phyloP scores from a whole-genome alignment of 768 basidiomycete genomes.

The Boletus eberwhitei region DNA sequence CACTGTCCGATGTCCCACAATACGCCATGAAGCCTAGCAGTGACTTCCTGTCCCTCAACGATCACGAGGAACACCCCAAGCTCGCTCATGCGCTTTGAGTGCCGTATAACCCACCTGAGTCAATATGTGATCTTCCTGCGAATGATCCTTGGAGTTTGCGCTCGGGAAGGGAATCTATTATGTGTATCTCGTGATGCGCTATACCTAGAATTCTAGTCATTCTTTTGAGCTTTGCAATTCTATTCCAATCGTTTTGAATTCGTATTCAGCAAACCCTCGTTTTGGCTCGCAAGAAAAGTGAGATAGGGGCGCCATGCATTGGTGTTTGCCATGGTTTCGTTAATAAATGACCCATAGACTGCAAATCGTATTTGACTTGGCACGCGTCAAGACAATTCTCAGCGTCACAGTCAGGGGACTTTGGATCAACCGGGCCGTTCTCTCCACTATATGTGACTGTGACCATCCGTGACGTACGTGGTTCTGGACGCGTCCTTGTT shows the following conservation, averaged over 20 bases:
- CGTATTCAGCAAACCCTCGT: background rate
- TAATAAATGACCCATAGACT: background rate
- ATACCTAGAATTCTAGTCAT: conserved; percentile 7
- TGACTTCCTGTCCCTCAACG: conserved; percentile 24
- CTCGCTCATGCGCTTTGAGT: conserved; percentile 14
- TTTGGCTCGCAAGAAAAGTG: no score
- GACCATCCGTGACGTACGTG: conserved; percentile 25
- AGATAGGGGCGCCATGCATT: background rate
- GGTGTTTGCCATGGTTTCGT: background rate
- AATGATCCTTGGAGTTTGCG: background rate
- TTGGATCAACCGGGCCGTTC: background rate
- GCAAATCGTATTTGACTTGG: background rate
- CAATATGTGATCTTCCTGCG: background rate
- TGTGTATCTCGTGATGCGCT: background rate
- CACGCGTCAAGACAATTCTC: background rate
- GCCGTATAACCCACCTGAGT: background rate
- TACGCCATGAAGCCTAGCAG: conserved; percentile 22
- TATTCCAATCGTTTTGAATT: conserved; percentile 1
- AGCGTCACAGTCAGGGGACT: no score
- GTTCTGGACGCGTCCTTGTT: conserved; percentile 23
- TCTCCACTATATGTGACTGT: no score
- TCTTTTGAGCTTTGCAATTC: conserved; percentile 3
- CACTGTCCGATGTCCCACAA: conserved; percentile 21
- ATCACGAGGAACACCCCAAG: conserved; percentile 18
- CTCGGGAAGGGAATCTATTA: background rate